These are phyloP conservation scores for Papiliotrema terrestris DNA, from an alignment of 1,284 basidiomycete genomes.

Conservation along the genomic window DNA sequence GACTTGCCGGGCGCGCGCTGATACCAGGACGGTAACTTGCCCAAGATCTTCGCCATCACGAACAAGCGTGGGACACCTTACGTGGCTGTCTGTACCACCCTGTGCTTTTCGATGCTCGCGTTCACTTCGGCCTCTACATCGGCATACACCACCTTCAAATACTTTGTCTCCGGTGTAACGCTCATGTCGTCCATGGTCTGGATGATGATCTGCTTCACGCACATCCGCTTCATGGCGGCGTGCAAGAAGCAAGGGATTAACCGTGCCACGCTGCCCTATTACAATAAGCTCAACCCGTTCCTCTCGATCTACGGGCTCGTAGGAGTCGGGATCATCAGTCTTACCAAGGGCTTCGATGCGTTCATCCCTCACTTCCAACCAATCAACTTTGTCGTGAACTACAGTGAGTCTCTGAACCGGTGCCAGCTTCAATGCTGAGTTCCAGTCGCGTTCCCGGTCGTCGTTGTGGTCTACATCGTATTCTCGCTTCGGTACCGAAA, in stretches of 20 bases:
- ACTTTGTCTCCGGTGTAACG: slow-evolving; percentile 15
- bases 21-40: neutral
- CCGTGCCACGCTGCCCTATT: neutral
- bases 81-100: slow-evolving; percentile 29
- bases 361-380: too few relatives aligned
- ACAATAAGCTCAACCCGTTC: neutral
- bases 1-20: too few relatives aligned
- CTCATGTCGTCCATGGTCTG: slow-evolving; percentile 3
- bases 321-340: too few relatives aligned
- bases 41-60: slow-evolving; percentile 1
- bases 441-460: too few relatives aligned
- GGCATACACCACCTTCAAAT: slow-evolving; percentile 12
- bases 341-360: too few relatives aligned
- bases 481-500: too few relatives aligned
- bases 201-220: slow-evolving; percentile 10
- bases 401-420: too few relatives aligned
- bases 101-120: slow-evolving; percentile 37
- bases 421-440: too few relatives aligned
- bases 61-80: slow-evolving; percentile 34
- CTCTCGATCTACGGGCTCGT: too few relatives aligned
- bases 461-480: too few relatives aligned
- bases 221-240: slow-evolving; percentile 3
- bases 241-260: neutral
- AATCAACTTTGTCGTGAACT: too few relatives aligned
- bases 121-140: slow-evolving; percentile 29